Percentiles rank a stretch among this genome's conserved stretches.
These are phyloP conservation scores for Trichoderma citrinoviride DNA, from an alignment of 2,329 filamentous ascomycete species.

Conservation along the genomic window DNA sequence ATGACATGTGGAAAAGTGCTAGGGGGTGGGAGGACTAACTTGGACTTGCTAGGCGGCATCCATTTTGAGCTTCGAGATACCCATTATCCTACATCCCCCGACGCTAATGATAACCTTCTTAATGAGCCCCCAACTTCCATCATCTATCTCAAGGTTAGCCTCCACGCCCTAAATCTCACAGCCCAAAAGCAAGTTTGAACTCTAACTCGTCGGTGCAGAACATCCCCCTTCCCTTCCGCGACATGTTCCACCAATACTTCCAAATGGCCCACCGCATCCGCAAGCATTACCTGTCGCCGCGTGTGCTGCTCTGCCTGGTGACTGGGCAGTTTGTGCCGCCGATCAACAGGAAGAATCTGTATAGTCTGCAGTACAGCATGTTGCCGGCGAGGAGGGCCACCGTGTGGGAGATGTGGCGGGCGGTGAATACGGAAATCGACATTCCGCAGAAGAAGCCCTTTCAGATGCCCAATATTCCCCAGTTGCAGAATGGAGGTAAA, in stretches of 20 bases:
- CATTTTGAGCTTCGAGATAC: constrained; percentile 85
- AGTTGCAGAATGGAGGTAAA: constrained; percentile 34
- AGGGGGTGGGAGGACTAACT: not conserved
- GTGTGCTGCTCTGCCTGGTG: constrained; percentile 81
- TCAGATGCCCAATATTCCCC: constrained; percentile 36
- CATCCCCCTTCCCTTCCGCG: constrained; percentile 82
- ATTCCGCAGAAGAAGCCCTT: constrained; percentile 46
- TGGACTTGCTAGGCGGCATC: constrained; percentile 55
- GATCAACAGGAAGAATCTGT: constrained; percentile 90
- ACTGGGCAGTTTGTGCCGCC: constrained; percentile 93
- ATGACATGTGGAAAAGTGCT: not conserved
- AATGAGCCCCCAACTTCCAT: constrained; percentile 68
- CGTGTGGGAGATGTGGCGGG: constrained; percentile 82
- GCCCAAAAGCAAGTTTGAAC: too few relatives aligned
- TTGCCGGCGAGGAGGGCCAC: constrained; percentile 77
- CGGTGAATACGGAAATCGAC: constrained; percentile 51
- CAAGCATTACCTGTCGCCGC: constrained; percentile 90
- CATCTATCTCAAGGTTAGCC: constrained; percentile 77
- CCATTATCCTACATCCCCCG: constrained; percentile 47
- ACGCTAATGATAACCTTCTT: constrained; percentile 39
- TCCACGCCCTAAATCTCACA: not conserved
- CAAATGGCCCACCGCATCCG: constrained; percentile 88
- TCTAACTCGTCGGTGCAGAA: constrained; percentile 51
- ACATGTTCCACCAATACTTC: constrained; percentile 97
- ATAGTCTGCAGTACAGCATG: constrained; percentile 98